Base-by-base conservation (phyloP, 202 grass and related monocot genomes). In the Elaeis oleifera region DNA sequence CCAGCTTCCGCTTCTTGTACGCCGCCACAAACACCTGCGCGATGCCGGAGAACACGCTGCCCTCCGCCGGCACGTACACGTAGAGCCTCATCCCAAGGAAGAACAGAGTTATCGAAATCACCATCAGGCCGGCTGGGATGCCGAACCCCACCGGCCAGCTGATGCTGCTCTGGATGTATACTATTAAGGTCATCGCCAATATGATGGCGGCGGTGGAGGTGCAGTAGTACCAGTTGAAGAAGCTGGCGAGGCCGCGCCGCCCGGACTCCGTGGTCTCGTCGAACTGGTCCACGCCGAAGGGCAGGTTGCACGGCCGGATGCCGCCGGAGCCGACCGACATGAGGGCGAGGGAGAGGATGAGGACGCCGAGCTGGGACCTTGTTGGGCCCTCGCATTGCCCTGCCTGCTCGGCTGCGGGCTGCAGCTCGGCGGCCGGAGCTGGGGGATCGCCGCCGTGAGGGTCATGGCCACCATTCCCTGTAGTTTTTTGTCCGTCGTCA, bases 381-480 rank as follows among this genome's bases (percentile, higher is more conserved):
- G 64, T 77, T 5, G 92, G 81, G 64, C 75, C 88, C 57, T 60
- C 22, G 71, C 92, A 96, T 44, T 44, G 2, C 9, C 36, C 36
- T 0, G 69, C 26, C 28, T 72, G 78, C 0, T 71, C 76, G 0
- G 59, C 76, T 44, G 8, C 9, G 2, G 11, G 17, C 32, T 3
- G 84, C 92, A 96, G 1, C 70, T 59, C n/a, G 74, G 32, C 13
- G 87, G 92, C 73, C 89, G 92, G 36, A 96, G 79, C 53, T 56
- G 70, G 23, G 62, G 49, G 32, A 84, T 66, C n/a, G 27, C 79
- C 0, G 92, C 87, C 0, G 92, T 91, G 27, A 91, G 68, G 4
- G 87, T 91, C 36, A 96, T 76, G 24, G 91, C 36, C 78, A 86
- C 78, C 92, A 96, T 96, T 26, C 92, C 92, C 92, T 96, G 71